phyloP scores from a whole-genome alignment of 2,329 filamentous ascomycete species.

The Xylaria sp. region DNA sequence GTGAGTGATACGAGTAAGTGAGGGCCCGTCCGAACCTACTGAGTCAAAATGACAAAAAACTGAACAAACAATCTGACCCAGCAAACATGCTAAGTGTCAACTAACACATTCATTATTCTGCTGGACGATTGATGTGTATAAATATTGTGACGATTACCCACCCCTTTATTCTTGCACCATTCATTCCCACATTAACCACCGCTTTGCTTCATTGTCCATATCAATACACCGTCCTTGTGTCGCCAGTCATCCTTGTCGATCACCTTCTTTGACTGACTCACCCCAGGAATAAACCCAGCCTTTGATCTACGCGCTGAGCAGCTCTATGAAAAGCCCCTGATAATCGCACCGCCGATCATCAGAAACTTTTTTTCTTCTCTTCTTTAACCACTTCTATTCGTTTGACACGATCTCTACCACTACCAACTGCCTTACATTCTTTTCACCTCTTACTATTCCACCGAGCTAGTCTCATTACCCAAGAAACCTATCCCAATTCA shows the following conservation, averaged over 20 bases:
- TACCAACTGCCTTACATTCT: not conserved
- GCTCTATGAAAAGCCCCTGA: not conserved
- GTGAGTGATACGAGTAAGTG: not conserved
- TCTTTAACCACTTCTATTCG: slow-evolving; percentile 24
- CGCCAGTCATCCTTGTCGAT: not conserved
- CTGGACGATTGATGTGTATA: not conserved
- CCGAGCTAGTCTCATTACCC: slow-evolving; percentile 40
- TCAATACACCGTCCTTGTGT: slow-evolving; percentile 21
- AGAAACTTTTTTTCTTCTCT: not conserved
- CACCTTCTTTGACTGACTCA: slow-evolving; percentile 5
- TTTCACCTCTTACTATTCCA: slow-evolving; percentile 4
- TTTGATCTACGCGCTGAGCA: not conserved
- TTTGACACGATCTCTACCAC: slow-evolving; percentile 32
- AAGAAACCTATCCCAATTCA: slow-evolving; percentile 18
- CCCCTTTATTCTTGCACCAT: not conserved
- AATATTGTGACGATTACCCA: not conserved
- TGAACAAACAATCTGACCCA: no score
- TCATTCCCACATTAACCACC: not conserved
- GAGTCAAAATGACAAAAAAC: not conserved
- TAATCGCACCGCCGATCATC: not conserved
- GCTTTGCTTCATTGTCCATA: not conserved
- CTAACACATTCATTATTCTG: not conserved
- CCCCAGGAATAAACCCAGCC: slow-evolving; percentile 18
- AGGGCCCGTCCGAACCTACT: not conserved
- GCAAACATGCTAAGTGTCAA: no score